A percentile compares a stretch with the other conserved stretches of the same genome.
Conservation (phyloP, 371 early-diverging fungal genomes). For the Actinomortierella wolfii region DNA sequence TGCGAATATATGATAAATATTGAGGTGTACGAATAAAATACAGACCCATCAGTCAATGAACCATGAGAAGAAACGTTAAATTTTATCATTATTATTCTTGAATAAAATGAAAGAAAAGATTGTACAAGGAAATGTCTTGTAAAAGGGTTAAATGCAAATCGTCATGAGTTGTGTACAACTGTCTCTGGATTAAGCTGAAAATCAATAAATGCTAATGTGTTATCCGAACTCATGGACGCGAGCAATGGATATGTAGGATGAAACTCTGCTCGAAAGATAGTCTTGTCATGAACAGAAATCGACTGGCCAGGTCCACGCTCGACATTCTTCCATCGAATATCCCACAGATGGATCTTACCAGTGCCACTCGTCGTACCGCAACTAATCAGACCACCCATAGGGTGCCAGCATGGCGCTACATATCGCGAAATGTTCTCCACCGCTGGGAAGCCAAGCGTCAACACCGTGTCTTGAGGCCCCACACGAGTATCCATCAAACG, state of each 20-base stretch:
- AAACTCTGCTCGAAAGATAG: slow-evolving; percentile 32
- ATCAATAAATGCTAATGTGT: slow-evolving; percentile 28
- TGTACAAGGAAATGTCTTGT: no score
- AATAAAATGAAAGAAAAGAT: no score
- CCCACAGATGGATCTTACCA: slow-evolving; percentile 39
- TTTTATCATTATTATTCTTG: no score
- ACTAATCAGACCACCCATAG: slow-evolving; percentile 27
- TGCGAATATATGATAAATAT: no score
- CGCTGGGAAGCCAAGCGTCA: slow-evolving; percentile 25
- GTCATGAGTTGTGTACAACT: slow-evolving; percentile 14
- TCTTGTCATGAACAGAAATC: slow-evolving; percentile 24
- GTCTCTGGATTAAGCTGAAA: slow-evolving; percentile 21
- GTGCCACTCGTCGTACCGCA: slow-evolving; percentile 28
- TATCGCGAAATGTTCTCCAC: slow-evolving; percentile 26
- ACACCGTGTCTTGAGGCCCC: slow-evolving; percentile 15
- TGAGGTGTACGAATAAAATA: no score
- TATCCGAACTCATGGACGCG: slow-evolving; percentile 35
- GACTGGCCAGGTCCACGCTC: slow-evolving; percentile 36
- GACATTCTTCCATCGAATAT: slow-evolving; percentile 39
- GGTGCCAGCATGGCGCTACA: slow-evolving; percentile 37
- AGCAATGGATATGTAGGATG: slow-evolving; percentile 30
- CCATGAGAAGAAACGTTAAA: no score
- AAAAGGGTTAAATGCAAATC: not conserved
- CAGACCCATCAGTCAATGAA: no score
- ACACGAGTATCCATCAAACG: slow-evolving; percentile 22